Base-by-base conservation (phyloP, 2,329 filamentous ascomycete genomes). In the Pseudogymnoascus sp. region DNA sequence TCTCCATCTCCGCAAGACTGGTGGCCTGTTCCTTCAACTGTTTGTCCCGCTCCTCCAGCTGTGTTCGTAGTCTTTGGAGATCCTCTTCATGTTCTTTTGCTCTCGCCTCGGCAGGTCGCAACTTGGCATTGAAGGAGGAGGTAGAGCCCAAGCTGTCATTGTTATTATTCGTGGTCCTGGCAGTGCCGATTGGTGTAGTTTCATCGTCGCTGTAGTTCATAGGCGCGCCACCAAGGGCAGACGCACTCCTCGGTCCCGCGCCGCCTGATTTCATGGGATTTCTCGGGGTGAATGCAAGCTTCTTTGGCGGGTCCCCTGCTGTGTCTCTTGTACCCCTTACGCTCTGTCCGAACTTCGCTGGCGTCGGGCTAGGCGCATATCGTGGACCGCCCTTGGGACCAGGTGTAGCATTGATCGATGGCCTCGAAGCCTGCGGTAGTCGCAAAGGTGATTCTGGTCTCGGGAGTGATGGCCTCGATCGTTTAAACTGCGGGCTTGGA, bases 11-110 rank as follows among this genome's bases (percentile, higher is more conserved):
- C 13, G 87, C 82, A 62, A 99, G 78, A 17, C 88, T 90, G 4
- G 85, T 79, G 1, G 91, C 87, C 75, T 99, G 95, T 47, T 97
- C 95, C 69, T 87, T 88, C n/a, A 99, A 78, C 73, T 96, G 91
- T 68, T 82, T 85, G 69, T 97, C 92, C 31, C 91, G 87, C 66
- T 96, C 92, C 67, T 92, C 87, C 19, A 97, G 81, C 74, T 93
- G 85, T 40, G 81, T 78, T 65, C 85, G 87, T 28, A 99, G 79
- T 33, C 85, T 82, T 69, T 89, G 87, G 7, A 96, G 75, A 73
- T 96, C 90, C 47, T 89, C 87, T 33, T 89, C 88, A 38, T 61
- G 59, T 65, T 87, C 79, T 72, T 78, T 69, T 73, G 73, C 60
- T 73, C 70, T 63, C 35, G 66, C 67, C 47, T 67, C 65, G 10